Conservation (phyloP, 1,139 yeast species). For the Arxiozyma heterogenica region DNA sequence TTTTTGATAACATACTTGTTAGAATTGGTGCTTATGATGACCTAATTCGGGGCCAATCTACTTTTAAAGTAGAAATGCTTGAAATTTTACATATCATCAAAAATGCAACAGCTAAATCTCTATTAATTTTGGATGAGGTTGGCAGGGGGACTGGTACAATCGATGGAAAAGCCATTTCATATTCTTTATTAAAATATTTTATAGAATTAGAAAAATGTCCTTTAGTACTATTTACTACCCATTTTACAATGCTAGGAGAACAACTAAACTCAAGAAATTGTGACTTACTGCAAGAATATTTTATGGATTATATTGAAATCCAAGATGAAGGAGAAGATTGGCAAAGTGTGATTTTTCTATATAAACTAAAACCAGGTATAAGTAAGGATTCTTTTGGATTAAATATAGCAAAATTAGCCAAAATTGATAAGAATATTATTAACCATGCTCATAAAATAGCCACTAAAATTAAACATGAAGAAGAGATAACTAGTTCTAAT, state of each 20-base stretch:
- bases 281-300: conserved; percentile 45
- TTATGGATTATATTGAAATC: conserved; percentile 62
- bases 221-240: conserved; percentile 72
- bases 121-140: conserved; percentile 43
- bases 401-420: conserved; percentile 69
- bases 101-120: conserved; percentile 30
- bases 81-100: conserved; percentile 38
- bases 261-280: conserved; percentile 32
- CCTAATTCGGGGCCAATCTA: conserved; percentile 36
- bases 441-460: conserved; percentile 43
- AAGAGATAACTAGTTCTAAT: conserved; percentile 9
- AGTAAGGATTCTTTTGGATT: conserved; percentile 66
- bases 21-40: conserved; percentile 42
- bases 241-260: conserved; percentile 61
- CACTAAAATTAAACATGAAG: conserved; percentile 33
- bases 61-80: conserved; percentile 43
- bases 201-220: conserved; percentile 39
- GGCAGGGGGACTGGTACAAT: conserved; percentile 69
- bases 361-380: conserved; percentile 49
- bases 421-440: conserved; percentile 45
- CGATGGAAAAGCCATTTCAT: conserved; percentile 86
- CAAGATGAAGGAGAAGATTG: conserved; percentile 30
- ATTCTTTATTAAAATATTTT: conserved; percentile 61
- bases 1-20: conserved; percentile 37
- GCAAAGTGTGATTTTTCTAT: conserved; percentile 47